These are phyloP conservation scores for Lipomyces orientalis DNA, from an alignment of 805 yeast species.

Conservation along the genomic window DNA sequence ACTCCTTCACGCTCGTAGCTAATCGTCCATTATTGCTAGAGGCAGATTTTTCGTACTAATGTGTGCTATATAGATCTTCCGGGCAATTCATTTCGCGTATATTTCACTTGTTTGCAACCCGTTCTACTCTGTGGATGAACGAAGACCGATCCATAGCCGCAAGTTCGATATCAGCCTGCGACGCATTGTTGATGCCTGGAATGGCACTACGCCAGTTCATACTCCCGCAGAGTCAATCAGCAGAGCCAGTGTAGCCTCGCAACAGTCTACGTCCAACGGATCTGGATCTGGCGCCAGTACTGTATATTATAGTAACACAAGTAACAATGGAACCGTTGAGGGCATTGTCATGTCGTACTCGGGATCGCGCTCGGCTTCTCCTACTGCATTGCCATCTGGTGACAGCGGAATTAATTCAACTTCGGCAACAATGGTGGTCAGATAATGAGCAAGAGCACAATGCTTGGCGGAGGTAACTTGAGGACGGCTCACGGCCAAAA, in stretches of 20 bases:
- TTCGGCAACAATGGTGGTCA: not conserved
- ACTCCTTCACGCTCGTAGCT: not conserved
- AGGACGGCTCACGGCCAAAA: not conserved
- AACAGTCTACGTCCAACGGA: not conserved
- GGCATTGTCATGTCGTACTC: conserved; percentile 17
- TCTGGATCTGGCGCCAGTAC: not conserved
- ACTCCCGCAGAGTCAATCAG: not conserved
- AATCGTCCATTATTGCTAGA: not conserved
- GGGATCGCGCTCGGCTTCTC: conserved; percentile 19
- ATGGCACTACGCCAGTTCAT: conserved; percentile 22
- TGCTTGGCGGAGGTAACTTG: not conserved
- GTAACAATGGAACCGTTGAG: not conserved
- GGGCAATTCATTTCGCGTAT: conserved; percentile 59
- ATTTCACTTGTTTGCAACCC: conserved; percentile 67
- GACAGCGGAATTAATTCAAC: not conserved
- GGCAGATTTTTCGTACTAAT: not conserved
- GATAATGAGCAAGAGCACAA: not conserved
- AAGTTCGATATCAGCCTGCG: conserved; percentile 31
- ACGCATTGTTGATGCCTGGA: conserved; percentile 37
- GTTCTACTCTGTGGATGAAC: conserved; percentile 52
- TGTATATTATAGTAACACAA: not conserved
- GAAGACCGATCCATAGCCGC: conserved; percentile 29
- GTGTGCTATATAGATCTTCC: conserved; percentile 43
- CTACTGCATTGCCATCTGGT: not conserved
- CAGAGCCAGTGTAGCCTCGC: not conserved